These are phyloP conservation scores for Exobasidium cylindrosporum DNA, from an alignment of 1,284 basidiomycete species.

Conservation along the genomic window DNA sequence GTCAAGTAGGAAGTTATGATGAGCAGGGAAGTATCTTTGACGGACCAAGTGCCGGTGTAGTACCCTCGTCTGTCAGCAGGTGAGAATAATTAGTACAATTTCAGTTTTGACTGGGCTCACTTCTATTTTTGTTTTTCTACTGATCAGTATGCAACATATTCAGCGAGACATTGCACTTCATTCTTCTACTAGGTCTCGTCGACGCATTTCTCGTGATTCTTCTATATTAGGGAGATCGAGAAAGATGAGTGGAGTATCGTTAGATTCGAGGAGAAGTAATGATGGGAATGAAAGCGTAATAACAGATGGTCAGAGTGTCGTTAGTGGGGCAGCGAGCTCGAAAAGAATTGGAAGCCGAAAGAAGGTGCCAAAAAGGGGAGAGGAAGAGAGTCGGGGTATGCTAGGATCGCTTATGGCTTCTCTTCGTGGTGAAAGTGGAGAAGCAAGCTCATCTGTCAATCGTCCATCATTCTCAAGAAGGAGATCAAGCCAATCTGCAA, in stretches of 20 bases:
- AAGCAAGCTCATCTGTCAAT: slow-evolving; percentile 8
- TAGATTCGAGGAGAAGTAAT: slow-evolving; percentile 23
- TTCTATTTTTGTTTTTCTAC: slow-evolving; percentile 1
- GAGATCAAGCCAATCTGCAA: slow-evolving; percentile 26
- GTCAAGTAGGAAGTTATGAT: slow-evolving; percentile 52
- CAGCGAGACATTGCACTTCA: slow-evolving; percentile 37
- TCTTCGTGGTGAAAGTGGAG: slow-evolving; percentile 30
- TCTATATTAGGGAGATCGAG: slow-evolving; percentile 29
- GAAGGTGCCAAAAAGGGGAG: slow-evolving; percentile 24
- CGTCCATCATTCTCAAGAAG: slow-evolving; percentile 32
- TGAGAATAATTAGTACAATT: slow-evolving; percentile 10
- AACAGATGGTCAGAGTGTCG: slow-evolving; percentile 22
- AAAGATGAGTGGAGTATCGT: slow-evolving; percentile 29
- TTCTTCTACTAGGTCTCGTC: slow-evolving; percentile 35
- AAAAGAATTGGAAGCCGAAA: slow-evolving; percentile 30
- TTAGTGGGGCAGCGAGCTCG: slow-evolving; percentile 29
- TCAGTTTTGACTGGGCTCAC: too few relatives aligned
- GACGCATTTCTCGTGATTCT: slow-evolving; percentile 45
- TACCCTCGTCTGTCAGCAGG: slow-evolving; percentile 44
- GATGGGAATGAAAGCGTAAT: slow-evolving; percentile 22
- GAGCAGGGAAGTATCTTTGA: slow-evolving; percentile 50
- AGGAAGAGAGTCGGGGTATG: slow-evolving; percentile 33
- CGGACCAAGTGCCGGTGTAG: slow-evolving; percentile 47
- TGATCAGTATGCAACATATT: slow-evolving; percentile 31
- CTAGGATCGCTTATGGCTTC: slow-evolving; percentile 48